These are phyloP conservation scores for Leccinum obscurum DNA, from an alignment of 768 basidiomycete species.

Conservation along the genomic window DNA sequence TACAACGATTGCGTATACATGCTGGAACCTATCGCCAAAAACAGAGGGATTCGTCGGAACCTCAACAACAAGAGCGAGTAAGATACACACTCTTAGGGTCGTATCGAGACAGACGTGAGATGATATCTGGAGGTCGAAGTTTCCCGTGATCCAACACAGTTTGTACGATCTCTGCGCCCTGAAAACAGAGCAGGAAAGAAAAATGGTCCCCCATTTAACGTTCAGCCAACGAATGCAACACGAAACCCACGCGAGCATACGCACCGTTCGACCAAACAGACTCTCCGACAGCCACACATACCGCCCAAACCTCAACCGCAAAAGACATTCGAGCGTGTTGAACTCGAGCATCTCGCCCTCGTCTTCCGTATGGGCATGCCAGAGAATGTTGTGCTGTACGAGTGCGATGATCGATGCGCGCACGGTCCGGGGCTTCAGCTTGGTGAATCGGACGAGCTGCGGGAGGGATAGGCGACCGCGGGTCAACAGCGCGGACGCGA, in stretches of 20 bases:
- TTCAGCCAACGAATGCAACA: not conserved
- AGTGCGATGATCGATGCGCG: constrained; percentile 74
- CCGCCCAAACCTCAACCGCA: constrained; percentile 79
- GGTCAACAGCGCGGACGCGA: constrained; percentile 72
- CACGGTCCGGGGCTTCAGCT: constrained; percentile 63
- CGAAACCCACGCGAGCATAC: constrained; percentile 24
- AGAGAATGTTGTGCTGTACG: constrained; percentile 89
- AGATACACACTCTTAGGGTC: constrained; percentile 57
- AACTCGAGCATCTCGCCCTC: constrained; percentile 79
- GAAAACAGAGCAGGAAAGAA: not conserved
- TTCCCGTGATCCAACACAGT: constrained; percentile 84
- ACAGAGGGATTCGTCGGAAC: not conserved
- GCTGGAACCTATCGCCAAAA: constrained; percentile 27
- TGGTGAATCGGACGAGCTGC: constrained; percentile 69
- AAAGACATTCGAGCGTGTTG: constrained; percentile 79
- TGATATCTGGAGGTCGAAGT: constrained; percentile 71
- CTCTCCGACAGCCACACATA: constrained; percentile 75
- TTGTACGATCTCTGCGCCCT: constrained; percentile 79
- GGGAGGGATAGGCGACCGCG: constrained; percentile 77
- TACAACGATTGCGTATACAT: constrained; percentile 62
- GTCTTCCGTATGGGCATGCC: constrained; percentile 76
- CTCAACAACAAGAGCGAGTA: constrained; percentile 11
- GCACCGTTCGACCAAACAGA: constrained; percentile 68
- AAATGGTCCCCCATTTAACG: not conserved
- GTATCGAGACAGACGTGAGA: constrained; percentile 47